These are phyloP conservation scores for Phytophthora vignae DNA, from an alignment of 352 stramenopile genomes.

Conservation along the genomic window DNA sequence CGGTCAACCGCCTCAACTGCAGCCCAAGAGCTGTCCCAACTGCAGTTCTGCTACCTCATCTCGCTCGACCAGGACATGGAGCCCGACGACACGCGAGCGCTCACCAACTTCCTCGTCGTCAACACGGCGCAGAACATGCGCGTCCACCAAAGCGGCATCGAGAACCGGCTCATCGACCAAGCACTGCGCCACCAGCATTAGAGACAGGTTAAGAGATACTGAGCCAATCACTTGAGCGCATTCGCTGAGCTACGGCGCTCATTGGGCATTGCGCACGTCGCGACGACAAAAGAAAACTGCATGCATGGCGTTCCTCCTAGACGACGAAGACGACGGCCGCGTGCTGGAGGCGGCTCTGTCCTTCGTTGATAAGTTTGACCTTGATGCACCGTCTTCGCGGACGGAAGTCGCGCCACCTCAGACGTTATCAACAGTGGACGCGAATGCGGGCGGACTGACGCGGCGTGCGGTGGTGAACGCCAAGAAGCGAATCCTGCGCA, in stretches of 20 bases:
- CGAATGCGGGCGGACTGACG: neutral
- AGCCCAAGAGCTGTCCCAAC: conserved; percentile 41
- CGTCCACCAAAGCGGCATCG: conserved; percentile 48
- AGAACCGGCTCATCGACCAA: conserved; percentile 50
- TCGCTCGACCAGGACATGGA: conserved; percentile 50
- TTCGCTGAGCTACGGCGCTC: neutral
- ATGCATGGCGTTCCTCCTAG: conserved; percentile 11
- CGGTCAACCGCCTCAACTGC: conserved; percentile 34
- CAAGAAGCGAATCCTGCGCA: conserved; percentile 11
- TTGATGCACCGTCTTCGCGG: neutral
- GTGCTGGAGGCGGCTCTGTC: conserved; percentile 24
- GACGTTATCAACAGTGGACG: neutral
- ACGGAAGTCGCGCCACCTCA: neutral
- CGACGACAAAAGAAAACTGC: neutral
- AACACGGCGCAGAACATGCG: conserved; percentile 48
- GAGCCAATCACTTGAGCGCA: neutral
- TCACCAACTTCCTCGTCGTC: conserved; percentile 55
- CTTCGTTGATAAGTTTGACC: conserved; percentile 22
- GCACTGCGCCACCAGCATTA: conserved; percentile 5
- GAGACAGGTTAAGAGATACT: neutral
- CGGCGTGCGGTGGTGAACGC: neutral
- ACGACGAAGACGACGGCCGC: conserved; percentile 11
- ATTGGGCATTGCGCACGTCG: neutral
- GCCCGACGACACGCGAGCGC: conserved; percentile 39
- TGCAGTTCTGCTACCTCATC: conserved; percentile 62